Evolutionary conservation across 345 rosid genomes (phyloP).

Genomic region (Citrus hindsii): DNA sequence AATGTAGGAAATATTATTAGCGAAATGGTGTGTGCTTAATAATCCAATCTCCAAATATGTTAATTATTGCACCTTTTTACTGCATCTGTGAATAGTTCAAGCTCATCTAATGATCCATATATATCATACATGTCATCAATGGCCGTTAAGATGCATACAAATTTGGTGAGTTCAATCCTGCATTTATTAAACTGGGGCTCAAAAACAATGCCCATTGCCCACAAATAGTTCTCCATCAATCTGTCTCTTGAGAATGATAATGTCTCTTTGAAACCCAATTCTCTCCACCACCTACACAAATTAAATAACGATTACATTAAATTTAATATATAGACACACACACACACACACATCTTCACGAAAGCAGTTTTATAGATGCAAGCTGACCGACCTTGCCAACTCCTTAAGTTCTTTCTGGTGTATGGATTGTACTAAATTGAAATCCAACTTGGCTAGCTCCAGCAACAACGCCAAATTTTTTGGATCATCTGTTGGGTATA

Average conservation of each 20-base stretch:
- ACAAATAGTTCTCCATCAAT: conserved; percentile 19
- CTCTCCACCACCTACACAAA: conserved; percentile 14
- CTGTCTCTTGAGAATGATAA: not conserved
- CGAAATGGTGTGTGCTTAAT: not conserved
- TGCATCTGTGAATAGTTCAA: conserved; percentile 12
- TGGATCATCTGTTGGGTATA: not conserved
- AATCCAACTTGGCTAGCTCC: conserved; percentile 18
- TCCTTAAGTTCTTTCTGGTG: conserved; percentile 11
- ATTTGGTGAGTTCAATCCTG: conserved; percentile 11
- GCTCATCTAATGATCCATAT: conserved; percentile 15
- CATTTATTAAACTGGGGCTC: conserved; percentile 12
- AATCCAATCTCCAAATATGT: not conserved
- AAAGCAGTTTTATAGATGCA: too few species aligned
- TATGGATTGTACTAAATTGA: conserved; percentile 13
- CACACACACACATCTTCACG: too few species aligned
- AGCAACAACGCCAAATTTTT: not conserved
- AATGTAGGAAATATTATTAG: not conserved
- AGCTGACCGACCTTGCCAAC: not conserved
- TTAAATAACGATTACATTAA: not conserved
- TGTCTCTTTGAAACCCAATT: conserved; percentile 1
- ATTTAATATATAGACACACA: not conserved
- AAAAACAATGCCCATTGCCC: conserved; percentile 14
- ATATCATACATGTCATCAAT: conserved; percentile 25
- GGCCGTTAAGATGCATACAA: conserved; percentile 6
- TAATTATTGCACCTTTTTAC: not conserved